Evolutionary conservation across 2,329 filamentous ascomycete genomes (phyloP), one percentile per base, ranked within the genome.

Genomic region (Bertia moriformis): DNA sequence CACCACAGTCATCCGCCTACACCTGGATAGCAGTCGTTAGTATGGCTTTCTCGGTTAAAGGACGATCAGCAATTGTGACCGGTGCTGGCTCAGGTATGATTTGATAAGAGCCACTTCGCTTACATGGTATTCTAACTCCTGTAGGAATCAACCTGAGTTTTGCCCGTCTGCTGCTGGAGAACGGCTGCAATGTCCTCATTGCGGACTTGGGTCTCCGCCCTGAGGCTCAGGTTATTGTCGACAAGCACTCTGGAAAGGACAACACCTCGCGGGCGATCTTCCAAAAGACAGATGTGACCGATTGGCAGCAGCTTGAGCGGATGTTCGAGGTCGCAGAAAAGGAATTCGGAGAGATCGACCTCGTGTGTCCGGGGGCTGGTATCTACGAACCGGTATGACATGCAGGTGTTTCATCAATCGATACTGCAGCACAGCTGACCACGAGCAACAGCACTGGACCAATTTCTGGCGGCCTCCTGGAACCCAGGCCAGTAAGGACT

Each of bases 291-390:
- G 58, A 69, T 45, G 59, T 61, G 1, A 55, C 50, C 1, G 38
- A 48, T 40, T 61, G 59, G 56, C 39, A 44, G 4, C 47, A 58
- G 14, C 48, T 62, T 3, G 43, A 49, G 4, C 36, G 32, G 39
- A 53, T 58, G 45, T 59, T 62, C 44, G 41, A 44, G 7, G 45
- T 47, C 2, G 53, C 51, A 1, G 41, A 43, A 14, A 32, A 41
- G 15, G 46, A 51, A 37, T 60, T 61, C 39, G 51, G 52, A 3
- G 49, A 47, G 15, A 47, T 60, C 3, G 64, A 69, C 41, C 59
- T 69, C 33, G 58, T 66, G 13, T 65, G 63, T 39, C 65, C 65
- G 0, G 63, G 65, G 14, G 65, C 65, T 3, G 65, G 65, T 4
- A 52, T 68, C 18, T 68, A 58, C 51, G 65, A 69, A 39, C 63